Evolutionary conservation across 768 basidiomycete species (phyloP), one percentile per base, ranked within the genome.

Genomic region (Suillus subalutaceus): DNA sequence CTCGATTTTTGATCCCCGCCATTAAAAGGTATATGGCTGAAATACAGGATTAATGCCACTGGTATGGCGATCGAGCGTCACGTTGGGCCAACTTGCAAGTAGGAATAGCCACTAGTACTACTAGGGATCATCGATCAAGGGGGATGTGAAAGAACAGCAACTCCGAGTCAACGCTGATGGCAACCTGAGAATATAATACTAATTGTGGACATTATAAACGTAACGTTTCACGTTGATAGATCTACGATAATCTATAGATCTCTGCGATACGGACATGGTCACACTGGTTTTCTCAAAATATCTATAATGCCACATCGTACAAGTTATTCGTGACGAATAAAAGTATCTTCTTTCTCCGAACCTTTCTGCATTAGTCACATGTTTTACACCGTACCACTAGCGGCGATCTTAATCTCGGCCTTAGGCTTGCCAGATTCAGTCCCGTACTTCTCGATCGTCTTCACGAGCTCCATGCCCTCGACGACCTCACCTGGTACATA

Each of bases 391-490:
- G 73, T 78, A 62, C 92, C 92, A 52, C 79, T 83, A 13, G 77
- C 72, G 18, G 75, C 73, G 69, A 95, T 92, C 43, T 68, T 77
- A 70, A 94, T 75, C 46, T 75, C 77, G 55, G 77, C 76, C 52
- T 70, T 75, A 26, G 87, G 79, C 62, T 69, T 75, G 40, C 87
- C 86, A 55, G 71, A 77, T 9, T 69, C 44, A 48, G 76, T 69
- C 32, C 86, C 87, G 1, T 67, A 50, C 0, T 37, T 9, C 75
- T 88, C 85, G 56, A 88, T 78, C 44, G 57, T 46, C 68, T 81
- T 80, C 63, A 88, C 85, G 64, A 85, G 0, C 3, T 90, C 87
- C 75, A 86, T 74, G 63, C 89, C 89, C 67, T 89, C 82, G 57
- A 91, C 75, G 66, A 94, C 91, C 71, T 90, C 88, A 46, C 87